A percentile compares a stretch with the other conserved stretches of the same genome.
Evolutionary conservation across 2,329 filamentous ascomycete species (phyloP).

Genomic region (Scleromitrula shiraiana): DNA sequence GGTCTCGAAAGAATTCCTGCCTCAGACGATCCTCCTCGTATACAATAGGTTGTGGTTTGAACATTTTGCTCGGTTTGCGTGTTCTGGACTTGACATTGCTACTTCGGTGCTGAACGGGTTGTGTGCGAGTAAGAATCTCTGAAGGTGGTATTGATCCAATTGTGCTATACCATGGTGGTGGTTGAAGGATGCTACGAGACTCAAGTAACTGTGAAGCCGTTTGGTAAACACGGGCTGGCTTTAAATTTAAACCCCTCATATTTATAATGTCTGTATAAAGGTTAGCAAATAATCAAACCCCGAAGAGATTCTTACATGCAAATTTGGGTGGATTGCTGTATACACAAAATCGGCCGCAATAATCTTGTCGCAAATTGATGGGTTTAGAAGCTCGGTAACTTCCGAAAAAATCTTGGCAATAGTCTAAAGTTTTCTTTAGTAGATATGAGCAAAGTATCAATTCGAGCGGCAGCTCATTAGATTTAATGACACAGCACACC

Average conservation of each 20-base stretch:
- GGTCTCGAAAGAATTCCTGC: conserved; percentile 78
- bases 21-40: conserved; percentile 83
- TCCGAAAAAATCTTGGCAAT: conserved; percentile 9
- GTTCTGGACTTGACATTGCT: conserved; percentile 29
- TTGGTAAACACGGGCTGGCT: conserved; percentile 40
- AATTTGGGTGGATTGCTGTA: too few species aligned
- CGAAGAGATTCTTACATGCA: too few species aligned
- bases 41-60: conserved; percentile 66
- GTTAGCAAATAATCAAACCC: too few species aligned
- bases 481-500: neutral
- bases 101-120: conserved; percentile 40
- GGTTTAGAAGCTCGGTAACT: conserved; percentile 6
- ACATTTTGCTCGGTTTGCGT: conserved; percentile 65
- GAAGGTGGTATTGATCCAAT: conserved; percentile 40
- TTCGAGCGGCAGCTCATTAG: conserved; percentile 2
- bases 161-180: conserved; percentile 29
- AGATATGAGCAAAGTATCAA: conserved; percentile 5
- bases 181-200: conserved; percentile 33
- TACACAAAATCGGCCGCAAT: neutral
- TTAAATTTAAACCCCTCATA: conserved; percentile 29
- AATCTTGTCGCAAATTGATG: conserved; percentile 4
- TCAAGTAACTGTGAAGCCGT: conserved; percentile 38
- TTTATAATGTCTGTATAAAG: neutral
- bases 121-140: conserved; percentile 48
- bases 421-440: conserved; percentile 1